These are phyloP conservation scores for Pezicula carpinea DNA, from an alignment of 2,329 filamentous ascomycete genomes.

Conservation along the genomic window DNA sequence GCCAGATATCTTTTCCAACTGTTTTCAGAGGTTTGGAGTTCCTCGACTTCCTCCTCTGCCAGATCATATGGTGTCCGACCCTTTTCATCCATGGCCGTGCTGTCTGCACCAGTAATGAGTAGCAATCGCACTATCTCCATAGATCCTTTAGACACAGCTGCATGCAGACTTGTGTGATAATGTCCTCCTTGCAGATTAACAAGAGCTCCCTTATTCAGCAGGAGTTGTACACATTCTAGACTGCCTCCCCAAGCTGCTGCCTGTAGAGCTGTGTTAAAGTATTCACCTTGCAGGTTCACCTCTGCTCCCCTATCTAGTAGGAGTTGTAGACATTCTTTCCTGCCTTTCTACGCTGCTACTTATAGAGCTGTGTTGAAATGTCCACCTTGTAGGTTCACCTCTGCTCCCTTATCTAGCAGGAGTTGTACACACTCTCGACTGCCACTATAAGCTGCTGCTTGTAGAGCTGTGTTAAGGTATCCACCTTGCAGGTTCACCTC, in stretches of 20 bases:
- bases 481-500: too few species aligned
- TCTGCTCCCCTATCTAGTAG: neutral
- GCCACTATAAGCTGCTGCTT: neutral
- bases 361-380: neutral
- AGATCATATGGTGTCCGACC: too few species aligned
- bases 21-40: too few species aligned
- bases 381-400: neutral
- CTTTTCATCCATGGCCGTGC: too few species aligned
- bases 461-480: too few species aligned
- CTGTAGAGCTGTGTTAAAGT: too few species aligned
- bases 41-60: too few species aligned
- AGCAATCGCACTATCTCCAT: too few species aligned
- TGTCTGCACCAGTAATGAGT: too few species aligned
- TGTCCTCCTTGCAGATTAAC: neutral
- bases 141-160: neutral
- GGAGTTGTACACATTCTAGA: neutral
- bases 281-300: neutral
- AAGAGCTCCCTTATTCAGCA: neutral
- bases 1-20: too few species aligned
- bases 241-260: neutral
- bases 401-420: neutral
- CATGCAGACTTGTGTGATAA: neutral
- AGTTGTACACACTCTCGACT: neutral
- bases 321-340: neutral
- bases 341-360: neutral